A percentile compares a stretch with the other conserved stretches of the same genome.
Evolutionary conservation across 768 basidiomycete genomes (phyloP).

Genomic region (Macrolepiota fuliginosa): DNA sequence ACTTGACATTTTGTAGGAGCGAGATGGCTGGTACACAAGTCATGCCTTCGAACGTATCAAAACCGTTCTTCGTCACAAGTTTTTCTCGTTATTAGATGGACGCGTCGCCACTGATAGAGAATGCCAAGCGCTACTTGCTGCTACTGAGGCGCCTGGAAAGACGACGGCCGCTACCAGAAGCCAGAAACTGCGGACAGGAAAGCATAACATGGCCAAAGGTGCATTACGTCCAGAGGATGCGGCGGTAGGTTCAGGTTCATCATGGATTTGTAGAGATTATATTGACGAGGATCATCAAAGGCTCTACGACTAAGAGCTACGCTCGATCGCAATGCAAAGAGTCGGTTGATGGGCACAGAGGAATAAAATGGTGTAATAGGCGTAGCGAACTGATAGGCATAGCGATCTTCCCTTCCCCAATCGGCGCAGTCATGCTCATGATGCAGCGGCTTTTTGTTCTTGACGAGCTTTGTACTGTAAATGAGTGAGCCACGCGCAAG

Average conservation of each 20-base stretch:
- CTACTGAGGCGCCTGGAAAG: conserved; percentile 38
- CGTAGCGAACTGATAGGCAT: not conserved
- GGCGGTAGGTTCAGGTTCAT: conserved; percentile 48
- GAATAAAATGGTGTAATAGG: not conserved
- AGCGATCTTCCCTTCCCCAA: not conserved
- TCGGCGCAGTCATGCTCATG: conserved; percentile 16
- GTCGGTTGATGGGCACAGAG: conserved; percentile 3
- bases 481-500: not conserved
- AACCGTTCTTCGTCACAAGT: conserved; percentile 80
- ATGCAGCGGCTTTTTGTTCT: conserved; percentile 54
- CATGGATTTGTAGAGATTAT: not conserved
- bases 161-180: conserved; percentile 36
- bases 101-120: conserved; percentile 71
- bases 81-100: conserved; percentile 74
- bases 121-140: conserved; percentile 60
- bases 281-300: conserved; percentile 30
- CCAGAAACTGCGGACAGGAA: conserved; percentile 61
- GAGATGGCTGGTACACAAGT: conserved; percentile 86
- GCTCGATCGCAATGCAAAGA: conserved; percentile 52
- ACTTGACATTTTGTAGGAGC: conserved; percentile 44
- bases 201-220: conserved; percentile 89
- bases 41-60: conserved; percentile 83
- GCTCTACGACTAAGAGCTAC: conserved; percentile 68
- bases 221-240: conserved; percentile 80
- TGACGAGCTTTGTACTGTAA: conserved; percentile 63